phyloP scores from a whole-genome alignment of 805 yeast species.

The Starmerella vitae region DNA sequence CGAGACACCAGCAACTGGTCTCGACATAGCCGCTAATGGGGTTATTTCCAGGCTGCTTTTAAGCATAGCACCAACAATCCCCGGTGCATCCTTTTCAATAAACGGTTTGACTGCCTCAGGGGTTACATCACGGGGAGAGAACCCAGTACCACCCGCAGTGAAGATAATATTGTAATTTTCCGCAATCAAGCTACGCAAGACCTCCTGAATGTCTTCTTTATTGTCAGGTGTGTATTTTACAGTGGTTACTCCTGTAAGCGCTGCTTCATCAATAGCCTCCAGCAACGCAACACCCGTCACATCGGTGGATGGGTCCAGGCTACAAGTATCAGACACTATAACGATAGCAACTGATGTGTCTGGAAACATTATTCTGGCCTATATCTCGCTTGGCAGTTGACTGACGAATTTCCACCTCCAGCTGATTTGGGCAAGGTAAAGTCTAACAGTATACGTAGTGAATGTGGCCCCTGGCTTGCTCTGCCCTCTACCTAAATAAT shows the following conservation, averaged over 20 bases:
- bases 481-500: no score
- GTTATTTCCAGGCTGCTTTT: constrained; percentile 33
- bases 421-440: no score
- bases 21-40: constrained; percentile 36
- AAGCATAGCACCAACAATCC: constrained; percentile 38
- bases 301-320: constrained; percentile 26
- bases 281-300: constrained; percentile 26
- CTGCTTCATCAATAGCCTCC: constrained; percentile 10
- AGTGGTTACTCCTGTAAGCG: constrained; percentile 9
- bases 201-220: constrained; percentile 24
- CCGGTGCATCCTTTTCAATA: constrained; percentile 36
- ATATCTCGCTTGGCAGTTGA: no score
- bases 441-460: no score
- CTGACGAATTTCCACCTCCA: no score
- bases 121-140: constrained; percentile 34
- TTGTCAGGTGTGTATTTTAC: constrained; percentile 31
- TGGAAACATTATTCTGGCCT: no score
- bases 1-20: constrained; percentile 39
- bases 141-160: constrained; percentile 46
- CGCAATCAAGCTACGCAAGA: constrained; percentile 24
- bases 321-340: constrained; percentile 34
- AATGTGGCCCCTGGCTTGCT: no score
- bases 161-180: constrained; percentile 25
- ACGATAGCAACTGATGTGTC: constrained; percentile 25
- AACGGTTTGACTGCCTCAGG: constrained; percentile 39